Base-by-base conservation (phyloP, 2,329 filamentous ascomycete species). In the Elsinoe arachidis region DNA sequence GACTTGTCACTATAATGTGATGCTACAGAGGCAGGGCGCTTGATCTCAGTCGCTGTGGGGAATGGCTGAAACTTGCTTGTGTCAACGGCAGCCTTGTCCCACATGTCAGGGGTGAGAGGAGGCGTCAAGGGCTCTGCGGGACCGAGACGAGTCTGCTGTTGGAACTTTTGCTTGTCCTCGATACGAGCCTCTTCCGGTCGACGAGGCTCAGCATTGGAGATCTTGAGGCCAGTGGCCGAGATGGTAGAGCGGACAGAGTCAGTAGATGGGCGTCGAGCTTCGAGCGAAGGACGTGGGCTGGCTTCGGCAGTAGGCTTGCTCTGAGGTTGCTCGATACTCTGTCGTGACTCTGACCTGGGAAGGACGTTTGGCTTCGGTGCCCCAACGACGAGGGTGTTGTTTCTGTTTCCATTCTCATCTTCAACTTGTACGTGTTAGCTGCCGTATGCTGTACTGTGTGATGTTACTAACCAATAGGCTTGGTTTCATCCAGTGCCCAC, bases 401-500 rank as follows among this genome's bases (percentile, higher is more conserved):
- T 81, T 61, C 72, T 69, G 63, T 80, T 80, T 46, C 80, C 79
- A 6, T 64, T 61, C n/a, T 74, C 72, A 63, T 81, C 80, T 15
- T 74, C 74, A 19, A 74, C 78, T 80, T 59, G 11, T 23, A 15
- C 11, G 17, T 43, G 26, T 15, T 35, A 14, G 23, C 52, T 38
- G 54, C 15, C 17, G 30, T 52, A 47, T 37, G 15, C 60, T 11
- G 21, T 35, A 21, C 12, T 44, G 19, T 15, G 26, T 26, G 51
- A 19, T 17, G n/a, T 61, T 37, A 44, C 76, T 62, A 74, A 87
- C 85, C 77, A 56, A 76, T 82, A 12, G 81, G 79, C 56, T 78
- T 75, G 44, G 74, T 74, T 58, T 88, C 82, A 63, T 90, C 81
- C 46, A 88, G 69, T 21, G 83, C 75, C 86, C 86, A 88, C 81